Conservation (phyloP, 306 rosid genomes). For the Mimosa pudica region DNA sequence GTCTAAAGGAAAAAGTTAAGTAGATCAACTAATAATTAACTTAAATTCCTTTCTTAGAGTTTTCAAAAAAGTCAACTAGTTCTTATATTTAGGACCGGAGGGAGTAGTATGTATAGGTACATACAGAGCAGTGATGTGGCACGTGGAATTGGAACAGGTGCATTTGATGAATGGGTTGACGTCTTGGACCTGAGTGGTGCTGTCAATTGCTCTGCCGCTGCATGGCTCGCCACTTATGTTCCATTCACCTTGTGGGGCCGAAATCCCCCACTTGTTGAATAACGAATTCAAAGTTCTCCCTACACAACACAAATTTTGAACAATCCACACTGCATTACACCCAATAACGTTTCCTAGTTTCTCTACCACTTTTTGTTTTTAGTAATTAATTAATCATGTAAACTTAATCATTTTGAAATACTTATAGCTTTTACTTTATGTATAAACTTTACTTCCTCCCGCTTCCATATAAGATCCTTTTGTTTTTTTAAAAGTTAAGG, state of each 20-base stretch:
- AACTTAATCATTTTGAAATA: no score
- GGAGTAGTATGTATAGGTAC: background rate
- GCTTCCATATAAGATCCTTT: no score
- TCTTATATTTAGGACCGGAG: no score
- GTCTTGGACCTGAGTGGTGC: background rate
- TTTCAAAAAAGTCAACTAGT: no score
- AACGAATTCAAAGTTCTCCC: constrained; percentile 64
- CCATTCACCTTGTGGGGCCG: constrained; percentile 48
- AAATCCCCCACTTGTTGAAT: constrained; percentile 54
- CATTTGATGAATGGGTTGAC: constrained; percentile 78
- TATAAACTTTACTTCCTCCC: no score
- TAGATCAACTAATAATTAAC: no score
- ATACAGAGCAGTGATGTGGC: constrained; percentile 70
- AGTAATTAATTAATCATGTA: no score
- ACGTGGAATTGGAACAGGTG: constrained; percentile 47
- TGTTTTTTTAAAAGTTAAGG: no score
- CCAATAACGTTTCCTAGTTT: background rate
- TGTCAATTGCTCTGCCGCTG: constrained; percentile 59
- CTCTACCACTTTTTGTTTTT: background rate
- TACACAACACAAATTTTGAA: constrained; percentile 25
- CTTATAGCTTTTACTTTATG: no score
- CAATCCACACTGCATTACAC: background rate
- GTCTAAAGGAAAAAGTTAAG: no score
- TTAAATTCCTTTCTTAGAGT: no score
- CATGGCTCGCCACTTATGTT: constrained; percentile 72